Conservation (phyloP, 352 stramenopile genomes). For the Phytophthora pini region DNA sequence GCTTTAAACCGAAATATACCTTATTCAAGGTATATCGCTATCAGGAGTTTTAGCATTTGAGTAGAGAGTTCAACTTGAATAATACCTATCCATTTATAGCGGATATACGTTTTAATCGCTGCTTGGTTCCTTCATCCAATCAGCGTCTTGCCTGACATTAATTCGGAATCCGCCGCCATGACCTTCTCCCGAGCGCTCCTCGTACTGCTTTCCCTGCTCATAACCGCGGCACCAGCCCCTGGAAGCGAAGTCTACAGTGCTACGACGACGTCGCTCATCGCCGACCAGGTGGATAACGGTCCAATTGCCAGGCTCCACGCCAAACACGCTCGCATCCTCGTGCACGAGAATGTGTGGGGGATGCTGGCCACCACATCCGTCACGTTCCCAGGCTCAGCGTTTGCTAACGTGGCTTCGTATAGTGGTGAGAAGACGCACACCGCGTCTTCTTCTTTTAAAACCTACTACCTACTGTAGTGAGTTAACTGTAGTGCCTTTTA, state of each 20-base stretch:
- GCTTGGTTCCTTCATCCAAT: slow-evolving; percentile 17
- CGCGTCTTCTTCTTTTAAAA: no score
- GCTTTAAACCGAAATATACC: no score
- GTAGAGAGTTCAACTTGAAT: no score
- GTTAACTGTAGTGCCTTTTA: slow-evolving; percentile 13
- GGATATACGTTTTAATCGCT: no score
- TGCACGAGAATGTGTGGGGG: slow-evolving; percentile 67
- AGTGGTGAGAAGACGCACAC: slow-evolving; percentile 43
- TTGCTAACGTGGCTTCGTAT: slow-evolving; percentile 68
- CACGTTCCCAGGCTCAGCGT: slow-evolving; percentile 53
- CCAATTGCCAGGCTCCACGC: slow-evolving; percentile 35
- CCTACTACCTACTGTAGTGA: no score
- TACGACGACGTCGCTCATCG: slow-evolving; percentile 9
- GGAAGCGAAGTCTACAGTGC: slow-evolving; percentile 23
- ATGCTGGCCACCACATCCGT: slow-evolving; percentile 68
- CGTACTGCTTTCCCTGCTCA: slow-evolving; percentile 11
- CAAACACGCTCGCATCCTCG: slow-evolving; percentile 58
- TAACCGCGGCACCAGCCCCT: background rate
- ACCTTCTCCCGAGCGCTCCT: background rate
- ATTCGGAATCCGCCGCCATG: background rate
- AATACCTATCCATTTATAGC: no score
- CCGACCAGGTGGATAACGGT: slow-evolving; percentile 6
- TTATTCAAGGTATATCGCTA: no score
- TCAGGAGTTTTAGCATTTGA: no score
- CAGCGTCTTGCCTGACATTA: background rate